Evolutionary conservation across 2,329 filamentous ascomycete species (phyloP), one percentile per base, ranked within the genome.

Genomic region (Didymella keratinophila): DNA sequence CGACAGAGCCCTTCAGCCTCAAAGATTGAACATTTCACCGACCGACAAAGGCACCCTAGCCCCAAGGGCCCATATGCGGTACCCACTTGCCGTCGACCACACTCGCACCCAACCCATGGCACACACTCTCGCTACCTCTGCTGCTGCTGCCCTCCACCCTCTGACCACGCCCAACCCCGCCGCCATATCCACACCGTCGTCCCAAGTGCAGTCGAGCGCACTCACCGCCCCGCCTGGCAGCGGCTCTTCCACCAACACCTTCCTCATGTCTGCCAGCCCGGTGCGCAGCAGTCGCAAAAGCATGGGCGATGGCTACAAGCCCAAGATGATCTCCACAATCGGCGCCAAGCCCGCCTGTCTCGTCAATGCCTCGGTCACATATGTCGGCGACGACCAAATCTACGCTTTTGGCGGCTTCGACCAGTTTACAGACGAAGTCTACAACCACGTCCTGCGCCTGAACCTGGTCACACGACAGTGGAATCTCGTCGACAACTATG

Each of bases 381-480:
- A 97, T 77, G 97, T 95, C 72, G 93, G 93, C 59, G 95, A 97
- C 79, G 95, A 98, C 76, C 89, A 95, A 78, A 98, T 99, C 69
- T 98, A 96, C 78, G 95, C 94, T 11, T 99, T 99, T 81, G 95
- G 95, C 42, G 95, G 95, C 18, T 99, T 99, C 73, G 95, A 99
- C 74, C 94, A 98, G 78, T 98, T 97, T 75, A 99, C 95, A 0
- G 95, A 99, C 76, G 95, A 99, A 81, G 89, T 99, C 18, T 99
- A 99, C 80, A 99, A 99, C 74, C 95, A 99, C 80, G 95, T 99
- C 41, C 83, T 99, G 63, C 89, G 88, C 69, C 81, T 99, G 50
- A 93, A 99, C 76, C 84, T 99, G 63, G 84, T 89, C 61, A 93
- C 89, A 62, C 88, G 95, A 67, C 92, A 95, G 76, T 99, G 95